Percentiles rank a stretch among this genome's conserved stretches.
Conservation (phyloP, 305 asterid species). For the Solanum hybrid region DNA sequence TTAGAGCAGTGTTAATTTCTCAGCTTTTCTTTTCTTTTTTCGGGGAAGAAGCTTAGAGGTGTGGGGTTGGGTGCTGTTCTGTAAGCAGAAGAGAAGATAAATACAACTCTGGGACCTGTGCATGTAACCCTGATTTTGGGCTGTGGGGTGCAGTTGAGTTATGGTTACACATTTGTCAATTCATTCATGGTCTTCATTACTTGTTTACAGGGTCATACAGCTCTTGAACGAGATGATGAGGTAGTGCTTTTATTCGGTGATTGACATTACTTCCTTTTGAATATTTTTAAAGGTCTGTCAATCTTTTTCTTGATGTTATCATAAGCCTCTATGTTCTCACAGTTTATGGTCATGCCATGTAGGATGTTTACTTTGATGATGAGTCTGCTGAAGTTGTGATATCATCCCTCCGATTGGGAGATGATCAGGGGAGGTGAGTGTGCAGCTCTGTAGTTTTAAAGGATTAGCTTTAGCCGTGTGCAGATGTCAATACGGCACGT, state of each 20-base stretch:
- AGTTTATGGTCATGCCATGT: constrained; percentile 25
- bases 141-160: background rate
- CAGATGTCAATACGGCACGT: background rate
- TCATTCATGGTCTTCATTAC: background rate
- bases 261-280: background rate
- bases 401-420: constrained; percentile 90
- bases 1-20: background rate
- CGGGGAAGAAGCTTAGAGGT: background rate
- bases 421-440: constrained; percentile 90
- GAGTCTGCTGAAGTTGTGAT: constrained; percentile 97
- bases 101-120: background rate
- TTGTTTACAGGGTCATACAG: constrained; percentile 63
- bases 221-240: constrained; percentile 90
- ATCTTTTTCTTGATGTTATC: background rate
- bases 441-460: background rate
- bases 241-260: constrained; percentile 25
- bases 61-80: background rate
- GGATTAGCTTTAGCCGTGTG: background rate
- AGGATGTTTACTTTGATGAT: constrained; percentile 95
- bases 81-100: background rate
- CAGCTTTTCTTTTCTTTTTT: background rate
- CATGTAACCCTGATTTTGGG: background rate
- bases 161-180: background rate
- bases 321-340: background rate
- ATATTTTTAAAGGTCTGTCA: background rate